Base-by-base conservation (phyloP, 2,329 filamentous ascomycete genomes). In the Phaeophleospora eucalypticola region DNA sequence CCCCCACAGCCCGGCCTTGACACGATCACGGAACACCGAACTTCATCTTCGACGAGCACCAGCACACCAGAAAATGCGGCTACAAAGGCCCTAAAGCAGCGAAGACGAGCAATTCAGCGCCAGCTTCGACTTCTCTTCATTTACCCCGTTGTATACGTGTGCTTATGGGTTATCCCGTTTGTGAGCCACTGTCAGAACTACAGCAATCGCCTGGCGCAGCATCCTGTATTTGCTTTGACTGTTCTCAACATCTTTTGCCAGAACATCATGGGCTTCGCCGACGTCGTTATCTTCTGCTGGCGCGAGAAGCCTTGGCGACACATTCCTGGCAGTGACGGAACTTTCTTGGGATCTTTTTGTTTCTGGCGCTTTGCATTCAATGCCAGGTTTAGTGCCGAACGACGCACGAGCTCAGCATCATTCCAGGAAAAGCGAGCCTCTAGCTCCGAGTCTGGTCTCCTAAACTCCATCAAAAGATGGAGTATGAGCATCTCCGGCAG, bases 51-150 rank as follows among this genome's bases (percentile, higher is more conserved):
- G 7, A 34, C 36, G 12, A 34, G 21, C 12, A 19, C 41, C 17
- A 34, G 35, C 33, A 38, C 35, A 29, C 43, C 41, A 4, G 45
- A 47, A 14, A 53, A 58, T 20, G 43, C 34, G 12, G 56, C 56
- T 3, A 43, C 34, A 2, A 43, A 43, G 37, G 52, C 53, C 12
- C 40, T 57, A 39, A 48, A 49, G 29, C 49, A 51, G 16, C 54
- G 48, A 17, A 50, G 49, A 24, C 43, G 43, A 35, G 48, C 52
- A 4, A 52, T 56, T 18, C 56, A 49, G 21, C 52, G 82, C 8
- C 85, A 89, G 59, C 74, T 89, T 2, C 79, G 83, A 24, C 77
- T 85, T 21, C 73, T 89, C 15, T 88, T 90, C 66, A 80, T 89
- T 39, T 91, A 91, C 63, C 87, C 87, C 0, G 63, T 84, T 15